A percentile compares a stretch with the other conserved stretches of the same genome.
These are phyloP conservation scores for Curvularia verruculosa DNA, from an alignment of 2,329 filamentous ascomycete species.

Conservation along the genomic window DNA sequence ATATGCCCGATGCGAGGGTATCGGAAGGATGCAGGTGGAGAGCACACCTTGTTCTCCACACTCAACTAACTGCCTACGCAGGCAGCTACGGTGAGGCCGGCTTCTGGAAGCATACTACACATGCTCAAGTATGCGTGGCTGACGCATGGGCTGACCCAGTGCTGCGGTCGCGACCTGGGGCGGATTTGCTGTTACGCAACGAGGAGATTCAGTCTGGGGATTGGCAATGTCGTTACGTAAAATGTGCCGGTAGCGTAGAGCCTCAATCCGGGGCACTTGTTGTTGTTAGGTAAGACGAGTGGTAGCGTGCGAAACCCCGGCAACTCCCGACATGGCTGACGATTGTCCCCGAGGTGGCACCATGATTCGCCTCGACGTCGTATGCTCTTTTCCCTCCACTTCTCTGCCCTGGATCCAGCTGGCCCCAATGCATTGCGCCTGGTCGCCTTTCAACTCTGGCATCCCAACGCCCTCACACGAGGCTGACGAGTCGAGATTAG, in stretches of 20 bases:
- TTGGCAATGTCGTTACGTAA: slow-evolving; percentile 9
- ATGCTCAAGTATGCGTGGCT: not conserved
- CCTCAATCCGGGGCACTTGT: slow-evolving; percentile 8
- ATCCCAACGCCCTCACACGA: too few relatives aligned
- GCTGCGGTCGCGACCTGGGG: slow-evolving; percentile 12
- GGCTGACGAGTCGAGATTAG: too few relatives aligned
- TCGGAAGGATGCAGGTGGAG: slow-evolving; percentile 2
- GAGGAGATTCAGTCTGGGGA: slow-evolving; percentile 10
- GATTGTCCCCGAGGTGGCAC: not conserved
- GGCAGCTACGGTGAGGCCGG: not conserved
- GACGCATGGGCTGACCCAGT: slow-evolving; percentile 9
- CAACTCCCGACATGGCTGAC: slow-evolving; percentile 1
- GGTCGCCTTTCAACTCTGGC: too few relatives aligned
- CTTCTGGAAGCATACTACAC: slow-evolving; percentile 6
- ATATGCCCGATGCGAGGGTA: too few relatives aligned
- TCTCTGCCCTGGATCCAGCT: slow-evolving; percentile 58
- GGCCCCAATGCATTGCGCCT: slow-evolving; percentile 47
- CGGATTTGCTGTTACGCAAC: slow-evolving; percentile 13
- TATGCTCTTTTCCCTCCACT: slow-evolving; percentile 55
- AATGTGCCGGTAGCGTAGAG: slow-evolving; percentile 3
- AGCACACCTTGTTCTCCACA: not conserved
- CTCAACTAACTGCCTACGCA: not conserved
- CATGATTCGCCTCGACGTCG: slow-evolving; percentile 36
- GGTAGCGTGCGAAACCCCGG: slow-evolving; percentile 1
- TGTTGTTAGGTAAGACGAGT: slow-evolving; percentile 11